Conservation (phyloP, 345 rosid genomes). For the Passiflora organensis region DNA sequence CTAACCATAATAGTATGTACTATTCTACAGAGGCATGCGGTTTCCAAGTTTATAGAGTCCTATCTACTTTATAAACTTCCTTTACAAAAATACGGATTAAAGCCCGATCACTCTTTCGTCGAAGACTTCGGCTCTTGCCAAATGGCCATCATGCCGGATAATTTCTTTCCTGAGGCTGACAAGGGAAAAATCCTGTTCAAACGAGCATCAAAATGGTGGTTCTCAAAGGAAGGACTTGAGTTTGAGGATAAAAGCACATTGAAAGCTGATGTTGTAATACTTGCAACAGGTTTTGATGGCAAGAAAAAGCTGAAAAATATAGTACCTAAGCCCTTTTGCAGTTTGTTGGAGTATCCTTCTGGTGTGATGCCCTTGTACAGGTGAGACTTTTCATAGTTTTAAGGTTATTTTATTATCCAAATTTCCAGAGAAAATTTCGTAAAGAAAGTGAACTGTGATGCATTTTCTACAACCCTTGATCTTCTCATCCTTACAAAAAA, state of each 20-base stretch:
- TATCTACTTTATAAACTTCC: constrained; percentile 74
- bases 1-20: not conserved
- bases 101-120: constrained; percentile 76
- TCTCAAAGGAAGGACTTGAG: constrained; percentile 58
- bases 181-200: constrained; percentile 69
- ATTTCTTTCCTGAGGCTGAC: constrained; percentile 73
- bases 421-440: too few species aligned
- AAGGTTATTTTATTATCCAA: not conserved
- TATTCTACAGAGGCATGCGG: constrained; percentile 48
- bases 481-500: not conserved
- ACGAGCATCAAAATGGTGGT: constrained; percentile 71
- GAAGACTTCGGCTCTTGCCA: constrained; percentile 97
- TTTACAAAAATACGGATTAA: constrained; percentile 61
- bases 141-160: constrained; percentile 79
- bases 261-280: constrained; percentile 71
- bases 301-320: constrained; percentile 70
- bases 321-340: constrained; percentile 68
- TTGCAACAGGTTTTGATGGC: constrained; percentile 82
- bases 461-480: too few species aligned
- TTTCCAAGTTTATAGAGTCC: constrained; percentile 80
- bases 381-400: constrained; percentile 20
- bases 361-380: constrained; percentile 74
- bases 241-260: constrained; percentile 55
- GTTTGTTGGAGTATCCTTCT: constrained; percentile 47
- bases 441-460: too few species aligned